These are phyloP conservation scores for Penicillium lagena DNA, from an alignment of 495 filamentous ascomycete genomes.

Conservation along the genomic window DNA sequence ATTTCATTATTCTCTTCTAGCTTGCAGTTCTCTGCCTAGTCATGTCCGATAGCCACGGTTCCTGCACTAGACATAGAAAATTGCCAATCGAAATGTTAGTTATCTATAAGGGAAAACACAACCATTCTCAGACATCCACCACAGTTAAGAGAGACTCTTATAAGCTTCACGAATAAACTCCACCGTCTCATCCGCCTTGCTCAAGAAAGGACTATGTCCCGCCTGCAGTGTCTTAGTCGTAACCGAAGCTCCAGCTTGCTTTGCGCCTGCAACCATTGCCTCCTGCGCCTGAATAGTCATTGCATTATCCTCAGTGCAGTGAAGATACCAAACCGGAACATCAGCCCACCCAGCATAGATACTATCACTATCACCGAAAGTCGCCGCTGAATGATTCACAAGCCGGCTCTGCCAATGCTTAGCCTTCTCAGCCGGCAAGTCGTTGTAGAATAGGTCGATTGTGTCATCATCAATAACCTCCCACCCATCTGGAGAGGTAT, in stretches of 20 bases:
- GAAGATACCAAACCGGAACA: slow-evolving; percentile 3
- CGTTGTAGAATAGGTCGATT: slow-evolving; percentile 2
- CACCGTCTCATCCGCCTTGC: neutral
- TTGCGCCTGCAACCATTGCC: slow-evolving; percentile 1
- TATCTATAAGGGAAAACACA: too few species aligned
- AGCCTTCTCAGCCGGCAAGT: slow-evolving; percentile 1
- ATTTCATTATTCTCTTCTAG: too few species aligned
- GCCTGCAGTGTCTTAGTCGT: slow-evolving; percentile 1
- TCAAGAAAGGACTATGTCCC: slow-evolving; percentile 2
- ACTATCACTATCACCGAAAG: neutral
- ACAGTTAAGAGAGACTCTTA: too few species aligned
- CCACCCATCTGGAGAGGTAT: slow-evolving; percentile 1
- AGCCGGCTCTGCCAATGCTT: neutral
- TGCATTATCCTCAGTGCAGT: neutral
- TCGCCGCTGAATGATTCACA: slow-evolving; percentile 1
- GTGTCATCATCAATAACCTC: slow-evolving; percentile 1
- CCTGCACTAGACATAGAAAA: too few species aligned
- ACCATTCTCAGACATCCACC: too few species aligned
- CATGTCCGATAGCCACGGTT: too few species aligned
- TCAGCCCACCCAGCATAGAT: slow-evolving; percentile 5
- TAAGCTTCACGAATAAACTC: neutral
- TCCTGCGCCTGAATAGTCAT: slow-evolving; percentile 1
- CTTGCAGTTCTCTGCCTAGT: too few species aligned
- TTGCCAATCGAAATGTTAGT: too few species aligned
- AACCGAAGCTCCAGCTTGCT: slow-evolving; percentile 1